Base-by-base conservation (phyloP, 2,329 filamentous ascomycete genomes). In the Xylaria multiplex region DNA sequence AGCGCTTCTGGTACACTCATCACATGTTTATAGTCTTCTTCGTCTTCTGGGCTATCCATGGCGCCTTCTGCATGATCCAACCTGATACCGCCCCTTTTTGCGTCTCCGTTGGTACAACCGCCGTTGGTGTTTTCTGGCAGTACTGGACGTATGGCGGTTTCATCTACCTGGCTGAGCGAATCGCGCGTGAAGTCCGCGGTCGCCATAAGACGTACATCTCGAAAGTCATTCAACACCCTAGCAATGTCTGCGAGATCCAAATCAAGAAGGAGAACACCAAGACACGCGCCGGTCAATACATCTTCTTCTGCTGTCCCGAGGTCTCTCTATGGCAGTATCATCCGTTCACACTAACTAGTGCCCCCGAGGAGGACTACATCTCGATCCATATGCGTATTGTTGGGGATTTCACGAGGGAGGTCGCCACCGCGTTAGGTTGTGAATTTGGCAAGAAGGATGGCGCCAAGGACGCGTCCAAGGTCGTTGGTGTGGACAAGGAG, bases 1-100 rank as follows among this genome's bases (percentile, higher is more conserved):
- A 95, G 79, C 90, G 92, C 30, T 96, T 96, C 84, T 96, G 93
- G 92, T 94, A 93, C 79, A 93, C 91, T 1, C 92, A 96, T 80
- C 93, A 96, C 81, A 86, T 96, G 77, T 96, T 96, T 78, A 88
- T 95, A 79, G 76, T 95, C 70, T 96, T 96, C 85, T 96, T 96
- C 82, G 84, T 95, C 72, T 94, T 96, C 84, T 96, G 92, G 92
- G 90, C 92, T n/a, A 86, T 95, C 74, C 93, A 96, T 79, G 93
- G 92, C 65, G 91, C 91, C 30, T 96, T 93, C 82, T 95, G 93
- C 80, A 95, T 96, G 92, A 95, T 95, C 75, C 92, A 93, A 79
- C 89, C 92, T 59, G 92, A 96, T 77, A 87, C 91, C 69, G 90
- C 90, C 6, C 92, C 92, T 1, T 94, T 91, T 78, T 94, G 92